Evolutionary conservation across 2,329 filamentous ascomycete genomes (phyloP).

Genomic region (Alternaria gansuensis): DNA sequence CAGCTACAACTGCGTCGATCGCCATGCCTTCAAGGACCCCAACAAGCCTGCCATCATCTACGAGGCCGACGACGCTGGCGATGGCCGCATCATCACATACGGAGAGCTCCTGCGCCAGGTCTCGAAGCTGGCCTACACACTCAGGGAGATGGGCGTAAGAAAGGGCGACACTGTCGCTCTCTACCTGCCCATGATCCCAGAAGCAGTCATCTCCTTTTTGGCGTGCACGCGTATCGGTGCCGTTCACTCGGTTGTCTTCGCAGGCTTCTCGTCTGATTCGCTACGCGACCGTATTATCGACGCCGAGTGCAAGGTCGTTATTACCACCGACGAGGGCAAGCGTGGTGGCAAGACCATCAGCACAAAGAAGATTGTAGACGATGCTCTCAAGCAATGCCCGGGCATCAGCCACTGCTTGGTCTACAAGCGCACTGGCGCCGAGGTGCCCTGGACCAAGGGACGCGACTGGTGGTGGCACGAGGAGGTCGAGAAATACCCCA

Average conservation of each 20-base stretch:
- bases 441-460: slow-evolving; percentile 87
- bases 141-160: slow-evolving; percentile 94
- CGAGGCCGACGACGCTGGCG: slow-evolving; percentile 88
- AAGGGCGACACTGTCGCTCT: slow-evolving; percentile 98
- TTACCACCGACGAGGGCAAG: slow-evolving; percentile 97
- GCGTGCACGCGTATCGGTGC: slow-evolving; percentile 93
- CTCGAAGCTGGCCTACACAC: slow-evolving; percentile 82
- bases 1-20: slow-evolving; percentile 96
- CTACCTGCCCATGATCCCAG: slow-evolving; percentile 98
- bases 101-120: slow-evolving; percentile 92
- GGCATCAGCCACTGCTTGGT: slow-evolving; percentile 86
- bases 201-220: slow-evolving; percentile 89
- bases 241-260: slow-evolving; percentile 96
- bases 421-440: slow-evolving; percentile 92
- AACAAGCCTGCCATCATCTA: slow-evolving; percentile 97
- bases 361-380: slow-evolving; percentile 99
- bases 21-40: slow-evolving; percentile 94
- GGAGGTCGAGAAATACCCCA: slow-evolving; percentile 95
- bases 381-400: slow-evolving; percentile 94
- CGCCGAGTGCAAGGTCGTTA: slow-evolving; percentile 89
- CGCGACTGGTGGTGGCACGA: slow-evolving; percentile 99
- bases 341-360: slow-evolving; percentile 96
- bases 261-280: slow-evolving; percentile 96
- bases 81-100: slow-evolving; percentile 91
- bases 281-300: slow-evolving; percentile 94